phyloP scores from a whole-genome alignment of 1,284 basidiomycete genomes.

The Austroboletus niveus region DNA sequence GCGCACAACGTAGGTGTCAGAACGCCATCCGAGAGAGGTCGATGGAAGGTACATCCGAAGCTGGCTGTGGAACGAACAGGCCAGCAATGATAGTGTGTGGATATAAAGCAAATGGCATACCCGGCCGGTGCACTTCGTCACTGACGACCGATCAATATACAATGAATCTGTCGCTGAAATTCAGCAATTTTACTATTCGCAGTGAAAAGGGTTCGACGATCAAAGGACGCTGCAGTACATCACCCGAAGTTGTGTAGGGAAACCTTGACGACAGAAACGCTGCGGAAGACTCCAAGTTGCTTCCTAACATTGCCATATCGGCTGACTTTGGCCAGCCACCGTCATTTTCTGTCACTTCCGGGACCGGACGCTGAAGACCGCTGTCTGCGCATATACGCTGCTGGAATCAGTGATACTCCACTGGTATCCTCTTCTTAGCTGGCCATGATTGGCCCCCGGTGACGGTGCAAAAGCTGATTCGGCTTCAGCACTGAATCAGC shows the following conservation, averaged over 20 bases:
- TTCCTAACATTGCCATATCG: slow-evolving; percentile 9
- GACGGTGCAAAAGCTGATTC: background rate
- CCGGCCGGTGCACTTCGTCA: too few species aligned
- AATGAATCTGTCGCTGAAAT: too few species aligned
- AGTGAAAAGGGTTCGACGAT: background rate
- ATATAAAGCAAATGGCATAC: too few species aligned
- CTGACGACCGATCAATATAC: too few species aligned
- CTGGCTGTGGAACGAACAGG: too few species aligned
- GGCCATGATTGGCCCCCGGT: background rate
- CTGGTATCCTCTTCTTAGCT: background rate
- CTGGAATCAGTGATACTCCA: slow-evolving; percentile 1
- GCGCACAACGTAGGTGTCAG: too few species aligned
- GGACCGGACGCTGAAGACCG: background rate
- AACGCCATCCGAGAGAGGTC: too few species aligned
- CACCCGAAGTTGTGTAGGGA: background rate
- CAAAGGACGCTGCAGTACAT: background rate
- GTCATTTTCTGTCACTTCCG: background rate
- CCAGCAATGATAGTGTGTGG: too few species aligned
- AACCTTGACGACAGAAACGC: background rate
- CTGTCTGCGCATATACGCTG: slow-evolving; percentile 8
- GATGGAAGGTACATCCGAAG: too few species aligned
- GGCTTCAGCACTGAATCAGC: background rate
- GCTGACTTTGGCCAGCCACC: slow-evolving; percentile 7
- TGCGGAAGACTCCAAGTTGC: background rate
- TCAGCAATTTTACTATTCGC: too few species aligned